A percentile compares a stretch with the other conserved stretches of the same genome.
phyloP scores from a whole-genome alignment of 2,329 filamentous ascomycete genomes.

The Penicillium psychrosexuale region DNA sequence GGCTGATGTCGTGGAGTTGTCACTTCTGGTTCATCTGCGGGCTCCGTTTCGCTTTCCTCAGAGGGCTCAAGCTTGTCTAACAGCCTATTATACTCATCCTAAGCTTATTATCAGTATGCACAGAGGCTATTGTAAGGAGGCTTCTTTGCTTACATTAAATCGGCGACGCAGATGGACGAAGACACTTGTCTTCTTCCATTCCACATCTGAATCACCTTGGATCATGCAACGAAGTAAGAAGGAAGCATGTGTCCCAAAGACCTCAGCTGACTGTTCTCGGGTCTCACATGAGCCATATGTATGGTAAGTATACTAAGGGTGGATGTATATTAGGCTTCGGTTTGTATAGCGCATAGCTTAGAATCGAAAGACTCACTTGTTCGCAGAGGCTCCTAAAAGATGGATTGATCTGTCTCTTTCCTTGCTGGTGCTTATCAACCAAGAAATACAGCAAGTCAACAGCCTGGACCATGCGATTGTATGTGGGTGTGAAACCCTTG shows the following conservation, averaged over 20 bases:
- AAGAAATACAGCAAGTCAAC: slow-evolving; percentile 60
- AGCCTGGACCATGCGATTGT: slow-evolving; percentile 56
- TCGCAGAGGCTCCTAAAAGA: slow-evolving; percentile 41
- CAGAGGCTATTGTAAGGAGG: not conserved
- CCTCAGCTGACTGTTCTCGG: slow-evolving; percentile 46
- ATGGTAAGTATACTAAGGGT: slow-evolving; percentile 40
- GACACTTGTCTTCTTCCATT: slow-evolving; percentile 45
- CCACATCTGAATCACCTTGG: slow-evolving; percentile 43
- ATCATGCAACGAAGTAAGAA: slow-evolving; percentile 50
- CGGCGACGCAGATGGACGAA: slow-evolving; percentile 45
- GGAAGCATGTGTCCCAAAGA: slow-evolving; percentile 44
- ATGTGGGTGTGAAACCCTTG: slow-evolving; percentile 52
- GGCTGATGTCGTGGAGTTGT: slow-evolving; percentile 26
- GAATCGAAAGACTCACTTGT: slow-evolving; percentile 31
- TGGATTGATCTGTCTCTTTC: slow-evolving; percentile 35
- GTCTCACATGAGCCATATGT: slow-evolving; percentile 44
- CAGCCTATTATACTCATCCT: slow-evolving; percentile 37
- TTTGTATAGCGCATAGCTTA: not conserved
- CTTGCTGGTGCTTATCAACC: slow-evolving; percentile 54
- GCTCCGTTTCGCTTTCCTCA: slow-evolving; percentile 17
- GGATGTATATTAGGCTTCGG: not conserved
- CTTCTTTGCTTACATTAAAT: slow-evolving; percentile 35
- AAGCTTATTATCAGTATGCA: not conserved
- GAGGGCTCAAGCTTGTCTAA: slow-evolving; percentile 27
- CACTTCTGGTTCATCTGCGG: slow-evolving; percentile 20